Conservation (phyloP, 2,329 filamentous ascomycete genomes). For the Bipolaris oryzae region DNA sequence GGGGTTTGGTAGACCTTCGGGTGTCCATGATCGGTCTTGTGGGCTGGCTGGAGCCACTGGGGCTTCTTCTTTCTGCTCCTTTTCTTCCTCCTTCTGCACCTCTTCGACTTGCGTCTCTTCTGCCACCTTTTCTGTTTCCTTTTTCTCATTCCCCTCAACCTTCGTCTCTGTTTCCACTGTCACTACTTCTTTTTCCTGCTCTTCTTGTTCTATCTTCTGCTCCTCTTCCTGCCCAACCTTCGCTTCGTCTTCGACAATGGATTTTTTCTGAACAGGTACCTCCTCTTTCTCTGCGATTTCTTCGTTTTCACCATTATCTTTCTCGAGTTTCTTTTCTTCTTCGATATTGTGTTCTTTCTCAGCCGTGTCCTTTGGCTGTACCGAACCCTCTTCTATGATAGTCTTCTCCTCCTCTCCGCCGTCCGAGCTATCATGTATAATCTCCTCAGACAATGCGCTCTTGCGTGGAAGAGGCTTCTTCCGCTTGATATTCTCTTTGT, state of each 20-base stretch:
- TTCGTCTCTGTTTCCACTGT: not conserved
- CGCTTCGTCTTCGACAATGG: not conserved
- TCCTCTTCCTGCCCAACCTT: not conserved
- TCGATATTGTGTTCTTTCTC: not conserved
- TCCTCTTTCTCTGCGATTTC: not conserved
- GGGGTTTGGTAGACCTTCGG: not conserved
- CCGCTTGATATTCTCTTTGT: constrained; percentile 17
- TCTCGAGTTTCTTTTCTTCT: not conserved
- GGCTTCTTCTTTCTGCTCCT: constrained; percentile 3
- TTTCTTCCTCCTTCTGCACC: not conserved
- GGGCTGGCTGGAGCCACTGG: constrained; percentile 3
- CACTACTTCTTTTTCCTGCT: not conserved
- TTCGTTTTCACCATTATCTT: not conserved
- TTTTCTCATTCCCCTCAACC: not conserved
- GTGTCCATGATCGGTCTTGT: constrained; percentile 8
- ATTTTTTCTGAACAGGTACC: not conserved
- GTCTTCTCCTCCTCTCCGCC: constrained; percentile 3
- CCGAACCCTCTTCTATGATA: not conserved
- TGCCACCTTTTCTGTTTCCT: not conserved
- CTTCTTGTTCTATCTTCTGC: not conserved
- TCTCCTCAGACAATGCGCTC: constrained; percentile 26
- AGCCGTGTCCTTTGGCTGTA: not conserved
- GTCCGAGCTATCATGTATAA: constrained; percentile 24
- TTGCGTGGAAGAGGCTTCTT: constrained; percentile 23
- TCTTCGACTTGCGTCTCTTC: not conserved